These are phyloP conservation scores for Mycena filopes DNA, from an alignment of 768 basidiomycete species.

Conservation along the genomic window DNA sequence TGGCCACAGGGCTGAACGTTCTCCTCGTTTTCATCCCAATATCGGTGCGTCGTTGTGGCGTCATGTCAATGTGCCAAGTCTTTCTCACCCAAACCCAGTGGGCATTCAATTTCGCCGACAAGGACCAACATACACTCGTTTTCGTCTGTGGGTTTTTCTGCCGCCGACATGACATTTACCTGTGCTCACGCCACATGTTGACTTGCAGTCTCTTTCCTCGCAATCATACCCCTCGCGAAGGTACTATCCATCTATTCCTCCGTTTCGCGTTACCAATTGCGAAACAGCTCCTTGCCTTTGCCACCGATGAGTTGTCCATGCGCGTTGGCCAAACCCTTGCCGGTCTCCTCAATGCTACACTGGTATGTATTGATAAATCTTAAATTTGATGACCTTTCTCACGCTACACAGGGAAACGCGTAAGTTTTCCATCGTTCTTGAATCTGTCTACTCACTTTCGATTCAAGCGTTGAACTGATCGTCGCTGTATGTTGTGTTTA, in stretches of 20 bases:
- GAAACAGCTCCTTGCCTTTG: conserved; percentile 77
- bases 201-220: conserved; percentile 76
- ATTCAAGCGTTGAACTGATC: conserved; percentile 71
- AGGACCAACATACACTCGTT: conserved; percentile 65
- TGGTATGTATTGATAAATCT: conserved; percentile 54
- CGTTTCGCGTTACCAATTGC: conserved; percentile 12
- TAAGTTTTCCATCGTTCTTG: conserved; percentile 42
- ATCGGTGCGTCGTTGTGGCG: conserved; percentile 55
- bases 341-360: conserved; percentile 86
- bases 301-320: conserved; percentile 86
- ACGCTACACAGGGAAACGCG: conserved; percentile 57
- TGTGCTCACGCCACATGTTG: conserved; percentile 5
- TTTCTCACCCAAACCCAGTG: conserved; percentile 71
- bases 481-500: conserved; percentile 68
- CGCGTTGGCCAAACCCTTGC: conserved; percentile 87
- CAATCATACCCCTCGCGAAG: conserved; percentile 89
- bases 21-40: conserved; percentile 78
- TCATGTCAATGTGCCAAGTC: not conserved
- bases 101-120: conserved; percentile 72
- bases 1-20: conserved; percentile 66
- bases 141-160: conserved; percentile 73
- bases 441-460: conserved; percentile 36
- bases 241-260: conserved; percentile 43
- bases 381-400: conserved; percentile 5
- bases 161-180: conserved; percentile 4